These are phyloP conservation scores for grape (Vitis vinifera) DNA, from an alignment of 164 flowering plant genomes.

Conservation along the genomic window DNA sequence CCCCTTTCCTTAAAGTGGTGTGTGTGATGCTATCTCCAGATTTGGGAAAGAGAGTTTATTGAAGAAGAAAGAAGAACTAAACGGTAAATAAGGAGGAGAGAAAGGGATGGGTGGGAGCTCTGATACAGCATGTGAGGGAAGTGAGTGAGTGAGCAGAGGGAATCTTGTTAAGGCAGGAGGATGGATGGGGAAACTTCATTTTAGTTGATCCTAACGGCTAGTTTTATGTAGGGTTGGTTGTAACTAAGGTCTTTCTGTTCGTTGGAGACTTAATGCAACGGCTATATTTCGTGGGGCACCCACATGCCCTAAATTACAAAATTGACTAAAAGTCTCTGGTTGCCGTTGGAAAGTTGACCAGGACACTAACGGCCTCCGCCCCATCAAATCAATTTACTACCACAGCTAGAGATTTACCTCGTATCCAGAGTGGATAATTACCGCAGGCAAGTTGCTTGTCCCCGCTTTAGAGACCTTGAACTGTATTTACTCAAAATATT, in stretches of 20 bases:
- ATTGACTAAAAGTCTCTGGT: too few species aligned
- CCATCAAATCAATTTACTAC: too few species aligned
- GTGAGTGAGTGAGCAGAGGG: not conserved
- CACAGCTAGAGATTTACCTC: too few species aligned
- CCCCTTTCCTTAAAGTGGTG: not conserved
- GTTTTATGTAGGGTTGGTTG: too few species aligned
- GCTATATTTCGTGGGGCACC: slow-evolving; percentile 21
- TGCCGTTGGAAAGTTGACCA: too few species aligned
- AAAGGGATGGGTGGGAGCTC: not conserved
- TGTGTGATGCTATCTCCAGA: not conserved
- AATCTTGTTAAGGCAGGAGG: not conserved
- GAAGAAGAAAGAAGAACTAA: slow-evolving; percentile 6
- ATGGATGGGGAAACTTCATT: not conserved
- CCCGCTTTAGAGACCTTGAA: too few species aligned
- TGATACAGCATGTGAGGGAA: slow-evolving; percentile 15
- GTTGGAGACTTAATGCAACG: slow-evolving; percentile 23
- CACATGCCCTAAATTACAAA: too few species aligned
- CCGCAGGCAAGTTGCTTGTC: too few species aligned
- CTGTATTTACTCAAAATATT: too few species aligned
- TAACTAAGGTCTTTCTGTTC: too few species aligned
- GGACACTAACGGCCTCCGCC: too few species aligned
- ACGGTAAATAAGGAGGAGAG: not conserved
- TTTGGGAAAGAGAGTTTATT: not conserved
- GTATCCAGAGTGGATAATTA: too few species aligned
- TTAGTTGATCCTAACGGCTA: slow-evolving; percentile 31